A percentile compares a stretch with the other conserved stretches of the same genome.
Evolutionary conservation across 2,329 filamentous ascomycete species (phyloP).

Genomic region (Penicillium sp.): DNA sequence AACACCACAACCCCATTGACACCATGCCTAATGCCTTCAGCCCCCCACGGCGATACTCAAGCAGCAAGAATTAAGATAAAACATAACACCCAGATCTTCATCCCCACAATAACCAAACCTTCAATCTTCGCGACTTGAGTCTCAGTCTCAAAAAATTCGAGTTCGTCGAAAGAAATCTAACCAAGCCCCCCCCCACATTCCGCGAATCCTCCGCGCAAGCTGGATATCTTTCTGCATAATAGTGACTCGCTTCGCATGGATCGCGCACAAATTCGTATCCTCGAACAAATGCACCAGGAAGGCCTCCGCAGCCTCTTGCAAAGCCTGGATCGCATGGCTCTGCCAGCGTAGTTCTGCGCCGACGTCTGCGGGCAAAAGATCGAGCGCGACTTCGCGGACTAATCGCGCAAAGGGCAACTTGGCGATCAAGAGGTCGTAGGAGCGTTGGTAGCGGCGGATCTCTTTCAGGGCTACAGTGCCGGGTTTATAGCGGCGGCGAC

Average conservation of each 20-base stretch:
- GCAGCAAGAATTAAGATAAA: constrained; percentile 8
- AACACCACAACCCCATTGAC: constrained; percentile 1
- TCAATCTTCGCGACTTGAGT: too few species aligned
- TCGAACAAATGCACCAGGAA: constrained; percentile 97
- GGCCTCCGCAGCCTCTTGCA: constrained; percentile 94
- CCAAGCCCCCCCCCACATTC: constrained; percentile 70
- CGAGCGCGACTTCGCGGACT: constrained; percentile 54
- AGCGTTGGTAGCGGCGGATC: constrained; percentile 86
- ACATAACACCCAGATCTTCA: neutral
- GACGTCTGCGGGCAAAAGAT: constrained; percentile 55
- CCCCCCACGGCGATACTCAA: neutral
- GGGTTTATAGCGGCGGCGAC: constrained; percentile 64
- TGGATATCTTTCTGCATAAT: constrained; percentile 99
- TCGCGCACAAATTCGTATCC: constrained; percentile 91
- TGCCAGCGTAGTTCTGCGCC: constrained; percentile 85
- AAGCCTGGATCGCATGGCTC: constrained; percentile 85
- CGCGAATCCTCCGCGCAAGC: constrained; percentile 76
- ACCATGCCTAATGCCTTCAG: constrained; percentile 14
- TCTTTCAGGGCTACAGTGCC: constrained; percentile 87
- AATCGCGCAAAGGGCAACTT: constrained; percentile 52
- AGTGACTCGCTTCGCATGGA: constrained; percentile 93
- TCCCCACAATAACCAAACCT: too few species aligned
- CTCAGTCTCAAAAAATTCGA: too few species aligned
- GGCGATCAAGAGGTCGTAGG: constrained; percentile 78
- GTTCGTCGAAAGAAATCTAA: constrained; percentile 31